Base-by-base conservation (phyloP, 2,329 filamentous ascomycete species). In the Teratosphaeria pseudoeucalypti region DNA sequence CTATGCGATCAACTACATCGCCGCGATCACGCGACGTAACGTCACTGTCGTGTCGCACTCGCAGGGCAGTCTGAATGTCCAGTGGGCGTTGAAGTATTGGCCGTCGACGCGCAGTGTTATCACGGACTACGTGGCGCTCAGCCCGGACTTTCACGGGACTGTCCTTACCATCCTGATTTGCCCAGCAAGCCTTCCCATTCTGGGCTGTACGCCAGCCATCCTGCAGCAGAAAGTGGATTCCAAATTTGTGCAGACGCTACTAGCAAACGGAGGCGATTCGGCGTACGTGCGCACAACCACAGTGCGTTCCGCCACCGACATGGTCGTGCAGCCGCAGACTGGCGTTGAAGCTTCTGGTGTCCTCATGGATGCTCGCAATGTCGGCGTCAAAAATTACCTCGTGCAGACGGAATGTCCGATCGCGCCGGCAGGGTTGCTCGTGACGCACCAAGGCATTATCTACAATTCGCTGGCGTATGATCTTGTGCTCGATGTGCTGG, bases 11-110 rank as follows among this genome's bases (percentile, higher is more conserved):
- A 67, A 70, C 60, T 65, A 68, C 55, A 58, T 69, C 54, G 67
- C 67, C 9, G 54, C 52, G 2, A 58, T 71, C 2, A 65, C 68
- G 9, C 64, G 62, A 11, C 67, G 66, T 7, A 58, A 66, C 1
- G 60, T 59, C 49, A 63, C 66, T 11, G 67, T 68, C 3, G 63
- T 71, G 6, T 66, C 70, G 34, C 57, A 60, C 14, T 68, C 63
- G 32, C 69, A 71, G 61, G 69, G 69, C 37, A 64, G 63, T 11
- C 67, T 68, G 4, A 62, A 66, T 56, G 67, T 65, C 14, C 69
- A 70, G 59, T 70, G 69, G 69, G 68, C 69, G 10, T 59, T 71
- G 10, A 63, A 66, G 55, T 70, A 64, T 58, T 71, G 68, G 67
- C 69, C 69, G 4, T 68, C 66, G 60, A 66, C 68, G 10, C 61